Percentiles rank a stretch among this genome's conserved stretches.
phyloP scores from a whole-genome alignment of 1,284 basidiomycete genomes.

The Phellopilus nigrolimitatus region DNA sequence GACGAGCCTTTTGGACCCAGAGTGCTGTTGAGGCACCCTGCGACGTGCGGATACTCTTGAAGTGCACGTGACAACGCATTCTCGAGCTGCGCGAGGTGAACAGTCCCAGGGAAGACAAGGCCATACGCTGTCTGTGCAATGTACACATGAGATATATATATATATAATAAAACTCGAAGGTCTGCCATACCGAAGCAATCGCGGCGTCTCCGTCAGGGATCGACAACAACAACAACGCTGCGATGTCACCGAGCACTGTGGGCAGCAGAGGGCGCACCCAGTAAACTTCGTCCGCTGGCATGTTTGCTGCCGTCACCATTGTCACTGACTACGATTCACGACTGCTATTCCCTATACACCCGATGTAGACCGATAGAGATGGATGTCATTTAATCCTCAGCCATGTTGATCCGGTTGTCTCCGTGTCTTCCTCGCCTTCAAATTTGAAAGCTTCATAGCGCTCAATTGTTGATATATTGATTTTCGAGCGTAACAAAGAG shows the following conservation, averaged over 20 bases:
- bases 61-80: background rate
- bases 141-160: background rate
- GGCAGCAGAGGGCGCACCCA: conserved; percentile 1
- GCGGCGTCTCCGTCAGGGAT: background rate
- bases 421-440: too few relatives aligned
- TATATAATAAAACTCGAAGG: background rate
- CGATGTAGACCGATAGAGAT: too few relatives aligned
- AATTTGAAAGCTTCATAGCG: too few relatives aligned
- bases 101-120: background rate
- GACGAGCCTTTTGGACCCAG: background rate
- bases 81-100: background rate
- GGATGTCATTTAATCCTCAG: too few relatives aligned
- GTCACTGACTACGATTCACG: too few relatives aligned
- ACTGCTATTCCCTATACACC: too few relatives aligned
- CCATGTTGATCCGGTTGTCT: too few relatives aligned
- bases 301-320: too few relatives aligned
- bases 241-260: background rate
- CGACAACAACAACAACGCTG: background rate
- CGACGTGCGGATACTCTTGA: conserved; percentile 1
- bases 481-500: too few relatives aligned
- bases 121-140: background rate
- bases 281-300: conserved; percentile 1
- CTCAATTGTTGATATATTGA: too few relatives aligned
- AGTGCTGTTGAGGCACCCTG: background rate
- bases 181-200: background rate